phyloP scores from a whole-genome alignment of 345 rosid genomes.

The Salix koriyanagi region DNA sequence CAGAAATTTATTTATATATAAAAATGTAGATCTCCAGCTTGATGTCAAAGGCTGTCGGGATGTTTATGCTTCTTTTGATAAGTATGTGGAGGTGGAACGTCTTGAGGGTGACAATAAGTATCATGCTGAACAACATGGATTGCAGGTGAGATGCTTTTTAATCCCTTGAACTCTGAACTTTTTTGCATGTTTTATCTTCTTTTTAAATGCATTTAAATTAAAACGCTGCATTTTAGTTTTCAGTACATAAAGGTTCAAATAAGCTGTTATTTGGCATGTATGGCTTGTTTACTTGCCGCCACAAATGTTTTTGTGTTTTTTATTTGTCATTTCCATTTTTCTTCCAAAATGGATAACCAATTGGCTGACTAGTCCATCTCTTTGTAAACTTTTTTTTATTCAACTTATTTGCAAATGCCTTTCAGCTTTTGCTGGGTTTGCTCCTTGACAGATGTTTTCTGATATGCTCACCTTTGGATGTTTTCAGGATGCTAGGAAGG shows the following conservation, averaged over 20 bases:
- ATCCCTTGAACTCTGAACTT: neutral
- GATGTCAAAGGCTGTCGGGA: slow-evolving; percentile 99
- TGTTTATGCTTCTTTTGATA: slow-evolving; percentile 96
- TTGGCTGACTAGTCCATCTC: neutral
- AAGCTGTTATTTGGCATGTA: neutral
- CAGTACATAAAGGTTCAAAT: neutral
- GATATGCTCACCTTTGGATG: neutral
- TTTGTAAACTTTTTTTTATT: neutral
- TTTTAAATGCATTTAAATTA: neutral
- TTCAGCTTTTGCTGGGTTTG: neutral
- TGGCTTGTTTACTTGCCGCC: neutral
- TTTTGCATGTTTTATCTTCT: neutral
- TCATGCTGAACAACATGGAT: slow-evolving; percentile 80
- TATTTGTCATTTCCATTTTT: neutral
- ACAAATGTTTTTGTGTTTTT: neutral
- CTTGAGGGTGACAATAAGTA: slow-evolving; percentile 98
- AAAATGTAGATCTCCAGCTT: slow-evolving; percentile 81
- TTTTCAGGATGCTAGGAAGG: slow-evolving; percentile 48
- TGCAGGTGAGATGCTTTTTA: slow-evolving; percentile 60
- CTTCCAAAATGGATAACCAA: neutral
- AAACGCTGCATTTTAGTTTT: neutral
- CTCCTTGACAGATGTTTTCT: neutral
- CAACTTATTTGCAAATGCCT: neutral
- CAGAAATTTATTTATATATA: slow-evolving; percentile 6
- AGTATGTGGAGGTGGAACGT: slow-evolving; percentile 93